Base-by-base conservation (phyloP, 2,329 filamentous ascomycete species). In the Aspergillus novofumigatus region DNA sequence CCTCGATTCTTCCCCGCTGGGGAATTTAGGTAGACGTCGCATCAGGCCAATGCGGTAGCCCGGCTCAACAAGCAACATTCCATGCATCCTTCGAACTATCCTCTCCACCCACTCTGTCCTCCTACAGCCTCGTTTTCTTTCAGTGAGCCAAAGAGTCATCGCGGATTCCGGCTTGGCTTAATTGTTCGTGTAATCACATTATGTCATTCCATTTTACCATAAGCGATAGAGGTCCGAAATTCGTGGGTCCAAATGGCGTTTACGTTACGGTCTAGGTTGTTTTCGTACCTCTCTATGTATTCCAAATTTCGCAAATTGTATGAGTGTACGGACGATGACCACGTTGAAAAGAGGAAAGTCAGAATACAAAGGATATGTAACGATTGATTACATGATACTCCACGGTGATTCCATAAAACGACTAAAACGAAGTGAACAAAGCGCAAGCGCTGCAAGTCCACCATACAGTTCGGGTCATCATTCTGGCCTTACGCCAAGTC, bases 1-100 rank as follows among this genome's bases (percentile, higher is more conserved):
- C 89, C 90, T 9, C 84, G 92, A 58, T 96, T 87, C 72, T 94
- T 95, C 67, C 90, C 91, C 7, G 83, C 87, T 2, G 75, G 87
- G 28, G 81, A 88, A 48, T 69, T 88, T 63, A 78, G 83, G 61
- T 90, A 54, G 49, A 41, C 14, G 29, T 17, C 28, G 3, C 42
- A 23, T 45, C n/a, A 45, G 21, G 20, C 4, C 8, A 23, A 20
- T 45, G 42, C n/a, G 10, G 41, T 10, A 20, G n/a, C 21, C 42
- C n/a, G 11, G 10, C 21, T 23, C 20, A 45, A 45, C 32, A 38
- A 38, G 14, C 14, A 38, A 7, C 32, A 38, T 38, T 32, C 6
- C 4, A 38, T 38, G 32, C 32, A 38, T 38, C 14, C 32, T 38
- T 38, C 14, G 14, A 38, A 38, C 20, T 23, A 8, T 23, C 20